Evolutionary conservation across 345 rosid species (phyloP), one percentile per base, ranked within the genome.

Genomic region (Arabidopsis thaliana): DNA sequence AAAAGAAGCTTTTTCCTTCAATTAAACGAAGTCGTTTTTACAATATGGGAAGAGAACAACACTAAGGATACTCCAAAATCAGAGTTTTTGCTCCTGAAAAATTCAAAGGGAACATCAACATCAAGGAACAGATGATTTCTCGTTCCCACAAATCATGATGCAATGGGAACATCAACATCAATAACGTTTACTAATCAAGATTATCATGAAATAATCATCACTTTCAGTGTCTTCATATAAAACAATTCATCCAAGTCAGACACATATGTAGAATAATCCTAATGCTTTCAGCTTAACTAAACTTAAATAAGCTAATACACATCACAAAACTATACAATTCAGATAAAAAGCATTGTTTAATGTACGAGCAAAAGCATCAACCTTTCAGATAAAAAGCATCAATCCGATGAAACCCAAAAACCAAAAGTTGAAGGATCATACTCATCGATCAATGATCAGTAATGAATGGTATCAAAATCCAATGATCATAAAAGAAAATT

Each of bases 281-380:
- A 16, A 16, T 16, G 20, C 20, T 16, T 16, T 16, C 20, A 16
- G 20, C 20, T 16, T 16, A 9, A 38, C 14, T 28, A 12, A 20
- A 38, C 40, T 37, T 12, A 42, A 24, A 61, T 24, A 41, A 52
- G 48, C 53, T 66, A 3, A 41, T 40, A 23, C 49, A 60, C 36
- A 74, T 45, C 66, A 53, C 51, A 65, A 57, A 46, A 55, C 48
- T 53, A 42, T 44, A 44, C 9, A 64, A 33, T 16, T 16, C 13
- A 6, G 36, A 37, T 10, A 6, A 32, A 22, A n/a, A 13, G 55
- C 11, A 4, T 67, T 11, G 0, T 58, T 45, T n/a, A 1, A 65
- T 25, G 44, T 28, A 9, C 0, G 22, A 67, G 37, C 45, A 67
- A 59, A 53, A 67, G 38, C 22, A 59, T 51, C 56, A 75, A 50